A percentile compares a stretch with the other conserved stretches of the same genome.
Evolutionary conservation across 208 protist genomes (phyloP).

Genomic region (Crithidia thermophila): DNA sequence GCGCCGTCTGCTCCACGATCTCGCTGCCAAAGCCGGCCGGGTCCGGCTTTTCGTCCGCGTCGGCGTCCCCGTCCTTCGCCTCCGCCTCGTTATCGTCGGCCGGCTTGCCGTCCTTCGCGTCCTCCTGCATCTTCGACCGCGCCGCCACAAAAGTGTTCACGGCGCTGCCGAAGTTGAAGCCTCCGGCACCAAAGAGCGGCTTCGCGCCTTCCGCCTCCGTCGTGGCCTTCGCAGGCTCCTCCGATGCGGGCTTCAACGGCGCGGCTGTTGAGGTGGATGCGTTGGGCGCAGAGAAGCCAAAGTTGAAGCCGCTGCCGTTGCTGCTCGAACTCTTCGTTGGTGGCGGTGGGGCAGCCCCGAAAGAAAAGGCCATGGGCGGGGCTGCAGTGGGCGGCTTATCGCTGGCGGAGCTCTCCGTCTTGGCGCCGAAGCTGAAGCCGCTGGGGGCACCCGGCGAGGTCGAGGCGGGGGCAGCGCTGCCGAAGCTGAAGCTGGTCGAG

Average conservation of each 20-base stretch:
- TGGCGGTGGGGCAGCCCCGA: not conserved
- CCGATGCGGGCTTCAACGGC: not conserved
- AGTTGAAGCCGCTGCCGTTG: slow-evolving; percentile 13
- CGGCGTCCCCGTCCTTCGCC: slow-evolving; percentile 16
- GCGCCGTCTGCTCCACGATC: slow-evolving; percentile 28
- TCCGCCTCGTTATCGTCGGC: slow-evolving; percentile 25
- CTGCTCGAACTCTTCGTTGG: not conserved
- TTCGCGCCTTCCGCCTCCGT: not conserved
- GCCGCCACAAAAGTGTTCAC: slow-evolving; percentile 78
- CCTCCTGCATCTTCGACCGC: slow-evolving; percentile 58
- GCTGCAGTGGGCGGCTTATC: not conserved
- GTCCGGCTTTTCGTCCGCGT: slow-evolving; percentile 32
- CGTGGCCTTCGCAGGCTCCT: not conserved
- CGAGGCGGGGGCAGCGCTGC: not conserved
- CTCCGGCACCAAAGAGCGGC: slow-evolving; percentile 39
- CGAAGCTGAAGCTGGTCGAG: slow-evolving; percentile 13
- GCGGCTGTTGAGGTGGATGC: slow-evolving; percentile 1
- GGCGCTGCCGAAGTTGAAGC: slow-evolving; percentile 67
- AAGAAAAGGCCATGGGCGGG: slow-evolving; percentile 4
- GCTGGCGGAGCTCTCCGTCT: not conserved
- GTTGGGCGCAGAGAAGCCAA: slow-evolving; percentile 10
- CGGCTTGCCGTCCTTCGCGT: slow-evolving; percentile 22
- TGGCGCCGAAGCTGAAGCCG: slow-evolving; percentile 8
- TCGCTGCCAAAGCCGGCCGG: slow-evolving; percentile 22
- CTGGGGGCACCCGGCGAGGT: not conserved